Conservation (phyloP, 75 land plant genomes). For the Picea glauca region DNA sequence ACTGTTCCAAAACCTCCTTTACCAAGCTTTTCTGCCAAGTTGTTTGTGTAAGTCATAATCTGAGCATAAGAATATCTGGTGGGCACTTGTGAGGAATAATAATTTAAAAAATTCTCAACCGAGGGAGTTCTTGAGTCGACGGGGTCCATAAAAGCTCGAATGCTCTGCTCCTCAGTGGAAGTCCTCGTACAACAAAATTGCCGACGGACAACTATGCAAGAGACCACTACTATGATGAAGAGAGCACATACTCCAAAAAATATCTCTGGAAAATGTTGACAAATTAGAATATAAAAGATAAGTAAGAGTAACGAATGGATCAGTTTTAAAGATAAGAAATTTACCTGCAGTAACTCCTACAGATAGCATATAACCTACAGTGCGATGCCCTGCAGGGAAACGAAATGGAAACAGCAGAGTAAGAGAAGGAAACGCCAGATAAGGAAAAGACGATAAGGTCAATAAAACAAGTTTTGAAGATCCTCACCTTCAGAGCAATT, state of each 20-base stretch:
- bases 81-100: not conserved
- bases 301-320: no score
- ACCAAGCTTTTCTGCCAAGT: slow-evolving; percentile 17
- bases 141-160: not conserved
- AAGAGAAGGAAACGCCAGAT: not conserved
- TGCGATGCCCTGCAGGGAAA: not conserved
- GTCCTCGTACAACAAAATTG: not conserved
- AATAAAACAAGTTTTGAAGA: not conserved
- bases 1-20: slow-evolving; percentile 29
- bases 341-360: no score
- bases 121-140: not conserved
- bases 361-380: not conserved
- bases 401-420: no score
- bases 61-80: slow-evolving; percentile 16
- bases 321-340: no score
- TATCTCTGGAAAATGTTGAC: not conserved
- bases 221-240: not conserved
- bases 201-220: not conserved
- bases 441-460: not conserved
- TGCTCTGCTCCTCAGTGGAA: not conserved
- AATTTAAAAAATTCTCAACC: not conserved
- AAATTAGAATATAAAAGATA: not conserved
- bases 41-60: slow-evolving; percentile 8
- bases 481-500: not conserved
- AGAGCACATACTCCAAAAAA: not conserved